Evolutionary conservation across 352 stramenopile species (phyloP).

Genomic region (Pythium chondricola): DNA sequence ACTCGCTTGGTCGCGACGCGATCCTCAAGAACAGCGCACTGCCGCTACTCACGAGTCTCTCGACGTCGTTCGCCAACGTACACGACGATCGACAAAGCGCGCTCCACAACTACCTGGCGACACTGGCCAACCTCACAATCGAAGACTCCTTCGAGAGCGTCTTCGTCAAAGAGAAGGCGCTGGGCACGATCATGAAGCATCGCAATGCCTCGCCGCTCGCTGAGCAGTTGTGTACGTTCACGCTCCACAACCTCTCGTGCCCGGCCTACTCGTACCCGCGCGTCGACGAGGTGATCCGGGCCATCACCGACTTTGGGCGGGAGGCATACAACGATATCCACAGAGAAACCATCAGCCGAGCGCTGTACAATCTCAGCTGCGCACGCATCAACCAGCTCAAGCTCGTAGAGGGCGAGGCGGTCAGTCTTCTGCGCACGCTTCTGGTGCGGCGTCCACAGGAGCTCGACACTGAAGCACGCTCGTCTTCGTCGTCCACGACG

Average conservation of each 20-base stretch:
- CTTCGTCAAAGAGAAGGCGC: slow-evolving; percentile 70
- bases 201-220: slow-evolving; percentile 27
- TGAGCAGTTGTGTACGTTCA: slow-evolving; percentile 40
- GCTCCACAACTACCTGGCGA: slow-evolving; percentile 41
- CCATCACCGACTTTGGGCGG: slow-evolving; percentile 43
- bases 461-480: slow-evolving; percentile 10
- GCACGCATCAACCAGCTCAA: slow-evolving; percentile 60
- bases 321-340: slow-evolving; percentile 25
- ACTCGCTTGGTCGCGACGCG: slow-evolving; percentile 29
- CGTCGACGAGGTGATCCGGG: slow-evolving; percentile 56
- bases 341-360: slow-evolving; percentile 38
- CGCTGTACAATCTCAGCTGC: slow-evolving; percentile 63
- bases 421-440: slow-evolving; percentile 30
- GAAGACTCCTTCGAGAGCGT: slow-evolving; percentile 56
- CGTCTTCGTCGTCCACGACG: neutral
- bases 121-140: slow-evolving; percentile 67
- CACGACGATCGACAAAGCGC: slow-evolving; percentile 16
- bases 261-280: slow-evolving; percentile 58
- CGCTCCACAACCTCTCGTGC: slow-evolving; percentile 65
- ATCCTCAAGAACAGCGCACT: slow-evolving; percentile 52
- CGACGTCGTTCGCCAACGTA: slow-evolving; percentile 1
- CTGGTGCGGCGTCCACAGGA: neutral
- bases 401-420: slow-evolving; percentile 47
- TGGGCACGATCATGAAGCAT: slow-evolving; percentile 54
- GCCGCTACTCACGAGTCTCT: slow-evolving; percentile 28